Evolutionary conservation across 192 early-diverging fungal species (phyloP).

Genomic region (Spinellus fusiger): DNA sequence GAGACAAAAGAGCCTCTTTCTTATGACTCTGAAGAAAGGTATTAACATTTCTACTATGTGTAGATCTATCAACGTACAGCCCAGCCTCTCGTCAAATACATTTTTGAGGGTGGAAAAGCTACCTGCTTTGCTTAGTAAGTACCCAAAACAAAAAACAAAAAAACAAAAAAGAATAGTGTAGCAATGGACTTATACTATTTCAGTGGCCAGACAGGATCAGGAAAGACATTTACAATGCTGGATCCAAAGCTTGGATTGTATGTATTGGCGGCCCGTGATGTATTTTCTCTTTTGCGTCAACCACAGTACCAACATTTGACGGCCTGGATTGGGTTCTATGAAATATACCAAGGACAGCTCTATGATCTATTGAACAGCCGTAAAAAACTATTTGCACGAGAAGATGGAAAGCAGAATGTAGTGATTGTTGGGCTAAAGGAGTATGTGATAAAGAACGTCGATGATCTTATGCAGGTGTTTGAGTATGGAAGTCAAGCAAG

Average conservation of each 20-base stretch:
- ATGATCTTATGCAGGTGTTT: conserved; percentile 89
- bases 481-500: conserved; percentile 84
- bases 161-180: neutral
- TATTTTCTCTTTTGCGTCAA: conserved; percentile 72
- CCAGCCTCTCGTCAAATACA: conserved; percentile 88
- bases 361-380: conserved; percentile 91
- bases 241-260: conserved; percentile 86
- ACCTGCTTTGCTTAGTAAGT: conserved; percentile 97
- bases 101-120: conserved; percentile 93
- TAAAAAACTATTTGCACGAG: conserved; percentile 89
- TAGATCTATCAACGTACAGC: conserved; percentile 81
- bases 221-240: conserved; percentile 97
- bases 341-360: conserved; percentile 95
- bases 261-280: conserved; percentile 86
- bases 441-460: conserved; percentile 77
- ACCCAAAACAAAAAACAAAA: neutral
- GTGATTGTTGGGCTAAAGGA: conserved; percentile 86
- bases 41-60: neutral
- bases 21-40: neutral
- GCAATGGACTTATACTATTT: neutral
- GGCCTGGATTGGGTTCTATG: conserved; percentile 90
- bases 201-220: conserved; percentile 76
- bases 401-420: conserved; percentile 95
- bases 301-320: conserved; percentile 71
- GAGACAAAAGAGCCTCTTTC: neutral